Conservation (phyloP, 768 basidiomycete genomes). For the Hortiboletus campestris region DNA sequence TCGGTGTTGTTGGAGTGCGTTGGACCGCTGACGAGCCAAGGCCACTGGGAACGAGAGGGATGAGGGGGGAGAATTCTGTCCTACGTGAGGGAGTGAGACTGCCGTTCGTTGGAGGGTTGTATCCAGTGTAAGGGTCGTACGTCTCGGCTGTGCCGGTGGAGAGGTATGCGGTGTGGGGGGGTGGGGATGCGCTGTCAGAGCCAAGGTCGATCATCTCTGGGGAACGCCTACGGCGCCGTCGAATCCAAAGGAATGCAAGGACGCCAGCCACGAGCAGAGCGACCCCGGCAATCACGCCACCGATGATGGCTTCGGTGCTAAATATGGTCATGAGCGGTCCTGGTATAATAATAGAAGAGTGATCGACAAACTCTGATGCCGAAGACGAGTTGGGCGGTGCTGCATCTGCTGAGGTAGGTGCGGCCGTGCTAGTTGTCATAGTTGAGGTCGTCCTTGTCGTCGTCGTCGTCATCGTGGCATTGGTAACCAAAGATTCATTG, state of each 20-base stretch:
- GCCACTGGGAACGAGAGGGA: conserved; percentile 13
- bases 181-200: not conserved
- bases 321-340: not conserved
- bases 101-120: not conserved
- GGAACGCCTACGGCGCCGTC: conserved; percentile 1
- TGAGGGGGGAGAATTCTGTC: not conserved
- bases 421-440: not conserved
- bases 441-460: too few species aligned
- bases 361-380: conserved; percentile 12
- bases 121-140: not conserved
- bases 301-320: conserved; percentile 12
- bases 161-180: not conserved
- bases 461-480: conserved; percentile 1
- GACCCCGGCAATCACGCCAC: conserved; percentile 11
- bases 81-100: not conserved
- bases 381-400: not conserved
- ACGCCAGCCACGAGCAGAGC: conserved; percentile 4
- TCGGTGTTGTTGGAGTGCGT: not conserved
- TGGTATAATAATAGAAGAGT: not conserved
- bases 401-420: not conserved
- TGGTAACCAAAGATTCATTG: conserved; percentile 18
- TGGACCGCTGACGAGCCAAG: not conserved
- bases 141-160: not conserved
- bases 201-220: conserved; percentile 8
- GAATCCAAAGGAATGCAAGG: conserved; percentile 10